Base-by-base conservation (phyloP, 805 yeast species). In the Zygoascus flipseniorum region DNA sequence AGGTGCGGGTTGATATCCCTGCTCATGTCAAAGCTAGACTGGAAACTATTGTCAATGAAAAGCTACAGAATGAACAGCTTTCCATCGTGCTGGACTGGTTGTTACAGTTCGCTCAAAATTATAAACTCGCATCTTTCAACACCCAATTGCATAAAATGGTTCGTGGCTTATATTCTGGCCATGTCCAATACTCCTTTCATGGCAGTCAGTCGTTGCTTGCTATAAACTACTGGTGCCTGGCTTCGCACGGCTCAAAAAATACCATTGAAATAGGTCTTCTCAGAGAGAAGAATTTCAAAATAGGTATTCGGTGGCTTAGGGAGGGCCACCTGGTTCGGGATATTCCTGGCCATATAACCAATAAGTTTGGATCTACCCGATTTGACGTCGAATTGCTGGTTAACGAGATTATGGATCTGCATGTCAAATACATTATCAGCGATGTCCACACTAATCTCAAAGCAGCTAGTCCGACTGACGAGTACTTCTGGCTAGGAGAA, bases 281-380 rank as follows among this genome's bases (percentile, higher is more conserved):
- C 26, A 77, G 75, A 58, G 67, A 64, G 31, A 64, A 68, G 23
- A 72, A 76, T 57, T 46, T 11, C 49, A 72, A 76, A 32, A 67
- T 84, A 31, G 76, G 76, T 31, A 77, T 78, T 60, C 72, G 81
- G 54, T 85, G 90, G 90, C 76, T 75, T 57, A 78, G 78, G 56
- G 82, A 83, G 58, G 85, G 84, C 1, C 39, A 47, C 13, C 42
- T 18, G 31, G 41, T 42, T 10, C 32, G 16, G 43, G 39, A 47
- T 13, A 51, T 52, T 9, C 49, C 49, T n/a, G 69, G 45, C 8
- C 57, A 59, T 28, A 68, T 50, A 54, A 54, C 8, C 63, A 62
- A 35, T 61, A 63, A n/a, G 60, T 65, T 56, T 63, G 73, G 73
- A 31, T 62, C 60, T 26, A 66, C 62, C 9, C 51, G 56, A 18